Conservation (phyloP, 2,329 filamentous ascomycete genomes). For the Cytospora piceae region DNA sequence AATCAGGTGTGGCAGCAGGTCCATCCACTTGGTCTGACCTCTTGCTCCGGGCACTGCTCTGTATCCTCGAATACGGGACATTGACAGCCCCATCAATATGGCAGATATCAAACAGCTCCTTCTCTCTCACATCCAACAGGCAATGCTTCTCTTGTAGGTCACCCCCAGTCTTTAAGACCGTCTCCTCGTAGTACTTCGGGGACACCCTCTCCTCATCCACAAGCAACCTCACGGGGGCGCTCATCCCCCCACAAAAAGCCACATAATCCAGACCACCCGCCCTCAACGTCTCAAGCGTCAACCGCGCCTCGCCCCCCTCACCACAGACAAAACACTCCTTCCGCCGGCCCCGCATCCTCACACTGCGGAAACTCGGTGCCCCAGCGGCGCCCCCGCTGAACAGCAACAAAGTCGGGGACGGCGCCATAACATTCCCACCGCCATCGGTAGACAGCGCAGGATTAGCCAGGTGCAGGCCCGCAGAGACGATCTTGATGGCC, state of each 20-base stretch:
- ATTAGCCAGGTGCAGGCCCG: slow-evolving; percentile 33
- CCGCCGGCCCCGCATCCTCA: slow-evolving; percentile 72
- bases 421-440: slow-evolving; percentile 31
- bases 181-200: slow-evolving; percentile 57
- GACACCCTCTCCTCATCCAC: slow-evolving; percentile 68
- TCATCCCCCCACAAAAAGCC: slow-evolving; percentile 75
- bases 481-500: slow-evolving; percentile 78
- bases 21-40: slow-evolving; percentile 6
- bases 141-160: slow-evolving; percentile 2
- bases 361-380: slow-evolving; percentile 64
- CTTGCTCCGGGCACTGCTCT: slow-evolving; percentile 34
- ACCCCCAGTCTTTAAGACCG: slow-evolving; percentile 32
- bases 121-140: slow-evolving; percentile 82
- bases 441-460: background rate
- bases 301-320: slow-evolving; percentile 49
- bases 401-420: slow-evolving; percentile 46
- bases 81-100: slow-evolving; percentile 77
- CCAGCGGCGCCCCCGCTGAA: slow-evolving; percentile 47
- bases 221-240: slow-evolving; percentile 58
- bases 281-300: slow-evolving; percentile 66
- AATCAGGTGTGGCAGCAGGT: background rate
- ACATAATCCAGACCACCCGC: slow-evolving; percentile 78
- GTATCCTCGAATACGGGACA: slow-evolving; percentile 63
- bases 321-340: slow-evolving; percentile 79
- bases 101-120: slow-evolving; percentile 82